Evolutionary conservation across 129 eudicot species (phyloP), one percentile per base, ranked within the genome.

Genomic region (Centaurea solstitialis): DNA sequence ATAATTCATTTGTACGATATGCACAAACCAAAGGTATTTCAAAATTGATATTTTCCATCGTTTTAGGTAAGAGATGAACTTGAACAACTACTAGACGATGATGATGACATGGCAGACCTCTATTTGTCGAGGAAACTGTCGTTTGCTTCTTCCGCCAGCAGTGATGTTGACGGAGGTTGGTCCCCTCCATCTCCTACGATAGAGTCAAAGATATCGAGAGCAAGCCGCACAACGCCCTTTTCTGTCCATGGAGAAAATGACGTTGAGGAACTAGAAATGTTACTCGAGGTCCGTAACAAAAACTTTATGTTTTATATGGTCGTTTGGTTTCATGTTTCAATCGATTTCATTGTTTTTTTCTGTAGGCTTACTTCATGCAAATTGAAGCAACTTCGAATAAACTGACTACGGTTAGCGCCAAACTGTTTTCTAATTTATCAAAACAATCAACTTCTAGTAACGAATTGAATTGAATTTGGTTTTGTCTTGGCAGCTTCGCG

Each of bases 41-140:
- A 24, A 13, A 17, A 17, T 69, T 40, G 66, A 70, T 68, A 70
- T 59, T 76, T 41, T 62, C 9, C 1, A 71, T 72, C 33, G 20
- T 62, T 78, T 39, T 78, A 93, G 98, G 90, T 93, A 47, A 80
- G 98, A 68, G 96, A 93, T 84, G 98, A 93, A 80, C 92, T 93
- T 13, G 98, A 93, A 76, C 96, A 93, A 26, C 96, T 93, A 72
- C 79, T 93, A 12, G 98, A 93, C 20, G 98, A 93, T 18, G 94
- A 93, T 69, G 98, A 86, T 80, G 96, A 93, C 85, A 93, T 93
- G 98, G 91, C 84, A 12, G 96, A 93, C 80, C 96, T 93, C 73
- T 93, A 93, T 70, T 77, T 93, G 22, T 83, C 98, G 18, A 87
- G 98, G 75, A 93, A 89, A 75, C 17, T 73, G 22, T 86, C 86